phyloP scores from a whole-genome alignment of 192 early-diverging fungal genomes.

The Phycomyces blakesleeanus region DNA sequence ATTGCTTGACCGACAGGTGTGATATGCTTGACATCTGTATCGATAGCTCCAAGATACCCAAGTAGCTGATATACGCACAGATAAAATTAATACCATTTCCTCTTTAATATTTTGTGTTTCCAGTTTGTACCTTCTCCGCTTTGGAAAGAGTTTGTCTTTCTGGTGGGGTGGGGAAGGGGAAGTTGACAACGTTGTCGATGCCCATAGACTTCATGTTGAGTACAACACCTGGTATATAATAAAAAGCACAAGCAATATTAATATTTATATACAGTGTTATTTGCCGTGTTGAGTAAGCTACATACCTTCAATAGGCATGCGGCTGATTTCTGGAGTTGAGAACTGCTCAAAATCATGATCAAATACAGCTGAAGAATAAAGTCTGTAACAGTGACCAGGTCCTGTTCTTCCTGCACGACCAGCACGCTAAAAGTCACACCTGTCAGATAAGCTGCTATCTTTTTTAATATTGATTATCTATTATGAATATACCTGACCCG shows the following conservation, averaged over 20 bases:
- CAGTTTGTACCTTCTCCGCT: constrained; percentile 63
- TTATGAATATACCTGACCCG: constrained; percentile 59
- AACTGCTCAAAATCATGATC: constrained; percentile 84
- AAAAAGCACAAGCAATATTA: background rate
- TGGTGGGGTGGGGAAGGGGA: constrained; percentile 98
- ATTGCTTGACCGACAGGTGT: constrained; percentile 85
- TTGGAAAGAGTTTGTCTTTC: constrained; percentile 62
- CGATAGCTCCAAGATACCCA: constrained; percentile 73
- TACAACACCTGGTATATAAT: constrained; percentile 58
- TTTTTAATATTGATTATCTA: background rate
- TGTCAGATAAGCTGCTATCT: background rate
- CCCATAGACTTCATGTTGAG: constrained; percentile 98
- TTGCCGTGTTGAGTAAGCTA: background rate
- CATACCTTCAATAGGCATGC: constrained; percentile 86
- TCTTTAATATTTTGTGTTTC: background rate
- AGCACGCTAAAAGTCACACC: constrained; percentile 52
- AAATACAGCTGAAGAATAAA: constrained; percentile 92
- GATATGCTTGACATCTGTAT: constrained; percentile 58
- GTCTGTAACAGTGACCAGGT: constrained; percentile 94
- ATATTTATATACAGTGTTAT: too few relatives aligned
- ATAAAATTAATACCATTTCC: background rate
- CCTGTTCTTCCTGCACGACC: constrained; percentile 96
- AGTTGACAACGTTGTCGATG: constrained; percentile 90
- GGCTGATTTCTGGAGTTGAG: constrained; percentile 86
- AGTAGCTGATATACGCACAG: constrained; percentile 42